These are phyloP conservation scores for Aspergillus sclerotialis DNA, from an alignment of 2,329 filamentous ascomycete species.

Conservation along the genomic window DNA sequence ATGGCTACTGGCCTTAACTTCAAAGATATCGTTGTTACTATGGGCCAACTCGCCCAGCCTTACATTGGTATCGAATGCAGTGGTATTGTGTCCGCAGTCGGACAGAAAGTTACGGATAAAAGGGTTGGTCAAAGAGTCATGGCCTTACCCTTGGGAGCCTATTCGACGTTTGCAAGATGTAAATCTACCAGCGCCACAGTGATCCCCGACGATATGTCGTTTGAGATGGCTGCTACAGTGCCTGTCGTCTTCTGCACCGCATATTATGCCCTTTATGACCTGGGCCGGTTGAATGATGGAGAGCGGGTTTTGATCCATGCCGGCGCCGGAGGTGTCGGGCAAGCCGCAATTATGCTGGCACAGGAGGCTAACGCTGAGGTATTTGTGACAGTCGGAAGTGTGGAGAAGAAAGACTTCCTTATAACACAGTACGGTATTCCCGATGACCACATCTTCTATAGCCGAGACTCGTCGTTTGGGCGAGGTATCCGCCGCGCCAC, in stretches of 20 bases:
- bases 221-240: conserved; percentile 13
- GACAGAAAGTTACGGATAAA: conserved; percentile 21
- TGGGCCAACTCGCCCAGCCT: conserved; percentile 24
- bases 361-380: conserved; percentile 16
- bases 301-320: conserved; percentile 21
- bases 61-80: conserved; percentile 29
- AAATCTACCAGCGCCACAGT: conserved; percentile 14
- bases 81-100: conserved; percentile 26
- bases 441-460: conserved; percentile 18
- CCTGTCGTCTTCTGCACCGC: conserved; percentile 17
- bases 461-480: conserved; percentile 16
- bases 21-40: conserved; percentile 28
- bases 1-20: conserved; percentile 31
- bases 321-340: conserved; percentile 21
- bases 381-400: conserved; percentile 18
- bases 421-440: conserved; percentile 15
- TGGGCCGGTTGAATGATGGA: conserved; percentile 12
- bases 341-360: conserved; percentile 19
- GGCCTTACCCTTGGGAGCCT: conserved; percentile 22
- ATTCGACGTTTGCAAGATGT: conserved; percentile 22
- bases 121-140: conserved; percentile 28
- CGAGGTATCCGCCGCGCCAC: conserved; percentile 12
- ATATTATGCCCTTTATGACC: conserved; percentile 14
- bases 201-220: conserved; percentile 13
- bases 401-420: conserved; percentile 17